Base-by-base conservation (phyloP, 805 yeast species). In the Ogataea naganishii region DNA sequence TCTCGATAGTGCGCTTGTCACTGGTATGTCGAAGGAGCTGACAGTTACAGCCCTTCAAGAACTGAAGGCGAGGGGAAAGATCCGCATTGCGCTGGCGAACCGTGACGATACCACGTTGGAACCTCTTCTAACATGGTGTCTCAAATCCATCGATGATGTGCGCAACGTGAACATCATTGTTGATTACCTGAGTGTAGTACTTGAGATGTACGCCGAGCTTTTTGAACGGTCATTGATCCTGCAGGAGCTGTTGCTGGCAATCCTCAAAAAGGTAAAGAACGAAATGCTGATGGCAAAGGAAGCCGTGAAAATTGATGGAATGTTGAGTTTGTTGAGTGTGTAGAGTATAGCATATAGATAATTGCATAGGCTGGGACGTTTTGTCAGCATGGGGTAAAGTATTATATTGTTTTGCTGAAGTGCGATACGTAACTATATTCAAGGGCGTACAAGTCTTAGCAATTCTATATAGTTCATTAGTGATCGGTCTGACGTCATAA, bases 261-360 rank as follows among this genome's bases (percentile, higher is more conserved):
- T 92, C 38, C 64, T 67, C 42, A 69, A 69, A 48, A 74, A 72
- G 44, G 65, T 89, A 17, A 70, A 68, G 33, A 50, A 59, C 20
- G 96, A 89, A 56, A 72, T 86, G 15, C 69, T 67, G 33, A 77
- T 80, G 47, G 82, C 95, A 25, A 73, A 74, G 49, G 96, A 88
- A 50, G 94, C 96, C 6, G 81, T 80, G 52, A 79, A 75, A 51
- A 75, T 92, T 25, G 85, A 81, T 46, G 98, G 98, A 32, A 92
- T 92, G 96, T 62, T 92, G 44, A 94, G 85, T 56, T 57, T 92
- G 43, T 64, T 89, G 45, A 78, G 86, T 29, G 69, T 18, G 27
- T 5, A 40, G 34, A 24, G 24, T 41, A 21, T 27, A 35, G 20
- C 21, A 41, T 13, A 29, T 24, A 34, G 32, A 43, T 36, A 8